Evolutionary conservation across 371 early-diverging fungal species (phyloP).

Genomic region (Cladochytrium tenue): DNA sequence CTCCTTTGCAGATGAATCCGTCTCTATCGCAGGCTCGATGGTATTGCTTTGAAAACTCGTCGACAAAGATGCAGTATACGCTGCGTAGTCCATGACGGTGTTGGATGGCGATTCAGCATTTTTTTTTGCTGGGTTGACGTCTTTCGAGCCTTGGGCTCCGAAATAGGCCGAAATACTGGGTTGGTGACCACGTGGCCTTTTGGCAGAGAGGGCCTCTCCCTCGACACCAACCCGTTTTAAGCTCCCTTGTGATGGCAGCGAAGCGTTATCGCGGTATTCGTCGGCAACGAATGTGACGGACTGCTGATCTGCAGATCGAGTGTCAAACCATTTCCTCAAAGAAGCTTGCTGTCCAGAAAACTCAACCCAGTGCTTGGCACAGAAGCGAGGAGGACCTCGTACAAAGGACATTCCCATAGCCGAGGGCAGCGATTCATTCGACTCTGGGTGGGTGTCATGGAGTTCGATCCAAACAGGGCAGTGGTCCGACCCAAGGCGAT

Average conservation of each 20-base stretch:
- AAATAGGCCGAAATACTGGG: background rate
- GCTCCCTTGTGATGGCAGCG: background rate
- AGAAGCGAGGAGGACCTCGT: constrained; percentile 45
- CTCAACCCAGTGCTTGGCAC: constrained; percentile 63
- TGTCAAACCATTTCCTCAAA: constrained; percentile 48
- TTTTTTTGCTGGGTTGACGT: background rate
- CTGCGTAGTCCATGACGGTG: background rate
- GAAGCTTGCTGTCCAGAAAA: constrained; percentile 65
- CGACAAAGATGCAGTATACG: background rate
- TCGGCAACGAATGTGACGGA: no score
- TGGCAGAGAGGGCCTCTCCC: constrained; percentile 7
- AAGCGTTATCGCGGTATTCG: no score
- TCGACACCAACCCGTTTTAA: background rate
- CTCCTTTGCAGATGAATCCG: background rate
- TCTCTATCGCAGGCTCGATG: background rate
- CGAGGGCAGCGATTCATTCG: constrained; percentile 9
- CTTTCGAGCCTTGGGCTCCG: background rate
- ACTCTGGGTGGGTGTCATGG: constrained; percentile 35
- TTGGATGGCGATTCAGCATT: background rate
- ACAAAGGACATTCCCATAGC: constrained; percentile 11
- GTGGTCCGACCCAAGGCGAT: constrained; percentile 85
- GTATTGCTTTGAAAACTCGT: background rate
- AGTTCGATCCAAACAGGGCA: constrained; percentile 77
- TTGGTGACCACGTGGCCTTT: background rate
- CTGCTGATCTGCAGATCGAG: constrained; percentile 10